Percentiles rank a stretch among this genome's conserved stretches.
phyloP scores from a whole-genome alignment of 129 eudicot genomes.

The Helichrysum umbraculigerum region DNA sequence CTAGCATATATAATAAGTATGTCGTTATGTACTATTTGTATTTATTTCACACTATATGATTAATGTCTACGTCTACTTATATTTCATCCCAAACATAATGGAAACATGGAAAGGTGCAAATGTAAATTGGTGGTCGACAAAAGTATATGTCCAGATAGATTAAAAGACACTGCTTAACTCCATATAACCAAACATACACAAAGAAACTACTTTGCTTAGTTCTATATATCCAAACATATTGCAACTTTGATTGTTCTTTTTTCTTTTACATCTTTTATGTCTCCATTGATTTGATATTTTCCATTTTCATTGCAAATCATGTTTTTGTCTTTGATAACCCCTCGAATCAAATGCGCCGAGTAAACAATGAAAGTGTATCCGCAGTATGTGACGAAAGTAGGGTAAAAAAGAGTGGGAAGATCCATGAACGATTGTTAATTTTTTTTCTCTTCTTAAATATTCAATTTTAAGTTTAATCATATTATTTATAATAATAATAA shows the following conservation, averaged over 20 bases:
- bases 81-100: conserved; percentile 14
- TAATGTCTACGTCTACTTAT: not conserved
- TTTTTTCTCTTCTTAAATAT: too few relatives aligned
- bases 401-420: too few relatives aligned
- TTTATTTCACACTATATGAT: too few relatives aligned
- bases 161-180: conserved; percentile 21
- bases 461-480: too few relatives aligned
- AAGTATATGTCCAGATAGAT: conserved; percentile 11
- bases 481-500: too few relatives aligned
- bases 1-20: not conserved
- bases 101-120: conserved; percentile 26
- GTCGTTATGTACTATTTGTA: too few relatives aligned
- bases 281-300: conserved; percentile 3
- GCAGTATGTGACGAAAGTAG: too few relatives aligned
- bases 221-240: conserved; percentile 23
- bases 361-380: too few relatives aligned
- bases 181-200: conserved; percentile 23
- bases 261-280: conserved; percentile 8
- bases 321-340: not conserved
- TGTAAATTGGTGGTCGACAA: conserved; percentile 37
- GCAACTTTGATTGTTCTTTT: conserved; percentile 16
- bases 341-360: too few relatives aligned
- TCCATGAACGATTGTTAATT: too few relatives aligned
- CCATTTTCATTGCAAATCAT: not conserved
- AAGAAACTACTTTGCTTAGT: conserved; percentile 18